Evolutionary conservation across 2,329 filamentous ascomycete genomes (phyloP), one percentile per base, ranked within the genome.

Genomic region (Emmonsia crescens): DNA sequence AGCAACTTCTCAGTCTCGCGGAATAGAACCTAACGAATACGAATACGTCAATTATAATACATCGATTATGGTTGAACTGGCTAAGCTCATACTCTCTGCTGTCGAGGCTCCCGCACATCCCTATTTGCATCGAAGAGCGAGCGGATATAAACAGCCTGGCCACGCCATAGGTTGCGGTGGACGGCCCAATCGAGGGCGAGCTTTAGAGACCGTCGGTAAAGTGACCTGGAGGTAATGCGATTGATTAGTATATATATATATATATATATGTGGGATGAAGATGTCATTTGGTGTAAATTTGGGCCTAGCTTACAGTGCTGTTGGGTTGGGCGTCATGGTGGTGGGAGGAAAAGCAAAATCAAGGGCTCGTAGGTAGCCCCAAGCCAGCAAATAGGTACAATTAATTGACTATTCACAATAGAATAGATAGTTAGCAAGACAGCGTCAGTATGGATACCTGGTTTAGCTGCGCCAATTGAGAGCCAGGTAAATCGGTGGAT

Each of bases 111-210:
- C 62, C 83, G 85, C 64, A 97, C 81, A 73, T 91, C 81, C 74
- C 85, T 89, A 77, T 99, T 97, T 62, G 91, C 91, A 75, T 99
- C 94, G 73, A 97, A 99, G 16, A 97, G 83, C 44, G 89, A 91
- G 70, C 94, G 88, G 70, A 99, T 96, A 76, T 99, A 97, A 66
- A 97, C 80, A 38, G 94, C 94, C 77, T 97, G 94, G 65, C 93
- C 92, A 70, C 94, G 88, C 93, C 94, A 99, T 64, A 96, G 79
- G 71, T 93, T 85, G 68, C 94, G 85, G 74, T 96, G 89, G 65
- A 97, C 91, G 62, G 91, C 85, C 94, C 94, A 99, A 80, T 96
- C 91, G 67, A 97, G 85, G 49, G 94, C 84, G 66, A 96, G 86
- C 82, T 96, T 96, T 73, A 99, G 78, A 31, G 91, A 91, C 69